Base-by-base conservation (phyloP, 2,329 filamentous ascomycete genomes). In the Diplodia corticola region DNA sequence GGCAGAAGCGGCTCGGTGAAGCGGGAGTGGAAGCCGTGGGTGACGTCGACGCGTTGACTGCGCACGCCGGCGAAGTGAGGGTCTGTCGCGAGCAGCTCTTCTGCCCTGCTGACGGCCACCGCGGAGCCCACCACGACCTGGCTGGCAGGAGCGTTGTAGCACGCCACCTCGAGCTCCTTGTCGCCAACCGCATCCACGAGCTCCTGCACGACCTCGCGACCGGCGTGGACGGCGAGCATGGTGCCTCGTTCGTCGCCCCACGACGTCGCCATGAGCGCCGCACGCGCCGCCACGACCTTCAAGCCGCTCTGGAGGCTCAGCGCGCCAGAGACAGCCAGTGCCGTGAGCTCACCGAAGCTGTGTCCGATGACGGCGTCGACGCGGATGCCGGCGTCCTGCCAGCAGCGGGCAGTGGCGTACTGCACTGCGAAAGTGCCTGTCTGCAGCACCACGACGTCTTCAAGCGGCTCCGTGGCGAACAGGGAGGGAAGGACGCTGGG, bases 261-360 rank as follows among this genome's bases (percentile, higher is more conserved):
- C 12, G 2, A 5, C 10, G 49, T 26, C 1, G 24, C 24, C 49
- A 51, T 51, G 1, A 51, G 24, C 24, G 5, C 3, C 7, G 49
- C 79, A 12, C 80, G 70, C 0, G 63, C 70, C 1, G 70, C 69
- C 26, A 73, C 55, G 0, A 72, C 7, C 15, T 67, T 74, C 9
- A 81, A 20, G 1, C 69, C 68, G 51, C 80, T 76, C 2, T 68
- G 7, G 0, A 80, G 63, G 2, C 70, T 70, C 1, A 80, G 68
- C 0, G 67, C 69, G 0, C 77, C 77, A 3, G 77, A 73, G 0
- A 80, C 69, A 15, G 71, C 72, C 2, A 80, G 67, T 1, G 77
- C 79, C 0, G 78, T 77, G 0, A 80, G 66, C 64, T 81, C 71
- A 5, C 79, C 79, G 49, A 81, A 75, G 63, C 76, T 40, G 61